Percentiles rank a stretch among this genome's conserved stretches.
Evolutionary conservation across 805 yeast genomes (phyloP).

Genomic region (Tetrapisispora pingtungensis): DNA sequence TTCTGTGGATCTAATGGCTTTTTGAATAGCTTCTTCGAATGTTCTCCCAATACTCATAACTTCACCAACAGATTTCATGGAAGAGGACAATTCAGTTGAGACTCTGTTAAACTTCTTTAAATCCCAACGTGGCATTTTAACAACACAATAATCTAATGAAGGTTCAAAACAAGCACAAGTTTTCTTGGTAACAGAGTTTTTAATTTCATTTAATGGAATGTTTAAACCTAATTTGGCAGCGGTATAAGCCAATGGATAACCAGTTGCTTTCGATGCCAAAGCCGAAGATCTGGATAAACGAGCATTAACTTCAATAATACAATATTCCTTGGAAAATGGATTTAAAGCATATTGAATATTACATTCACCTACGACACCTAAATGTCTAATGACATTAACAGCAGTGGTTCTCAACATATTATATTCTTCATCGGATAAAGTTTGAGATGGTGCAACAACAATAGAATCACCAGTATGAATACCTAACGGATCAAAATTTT

Average conservation of each 20-base stretch:
- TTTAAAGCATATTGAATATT: slow-evolving; percentile 94
- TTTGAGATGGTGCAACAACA: slow-evolving; percentile 97
- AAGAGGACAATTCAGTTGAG: slow-evolving; percentile 73
- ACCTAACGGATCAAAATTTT: slow-evolving; percentile 96
- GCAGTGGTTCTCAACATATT: slow-evolving; percentile 98
- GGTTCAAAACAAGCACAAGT: slow-evolving; percentile 98
- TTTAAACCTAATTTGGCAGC: slow-evolving; percentile 95
- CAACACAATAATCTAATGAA: slow-evolving; percentile 90
- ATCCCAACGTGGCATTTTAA: slow-evolving; percentile 98
- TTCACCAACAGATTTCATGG: slow-evolving; percentile 98
- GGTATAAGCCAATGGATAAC: slow-evolving; percentile 94
- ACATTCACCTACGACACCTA: slow-evolving; percentile 99
- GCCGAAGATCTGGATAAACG: slow-evolving; percentile 98
- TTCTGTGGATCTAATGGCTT: slow-evolving; percentile 87
- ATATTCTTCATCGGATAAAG: slow-evolving; percentile 92
- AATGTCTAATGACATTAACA: slow-evolving; percentile 89
- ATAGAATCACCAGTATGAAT: slow-evolving; percentile 98
- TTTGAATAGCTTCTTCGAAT: slow-evolving; percentile 95
- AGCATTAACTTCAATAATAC: slow-evolving; percentile 96
- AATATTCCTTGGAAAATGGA: slow-evolving; percentile 87
- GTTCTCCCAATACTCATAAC: slow-evolving; percentile 97
- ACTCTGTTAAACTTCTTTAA: slow-evolving; percentile 91
- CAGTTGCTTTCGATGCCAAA: slow-evolving; percentile 96
- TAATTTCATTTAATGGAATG: slow-evolving; percentile 83
- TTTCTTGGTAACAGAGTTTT: slow-evolving; percentile 84